Base-by-base conservation (phyloP, 768 basidiomycete genomes). In the Holtermanniella nyarrowii region DNA sequence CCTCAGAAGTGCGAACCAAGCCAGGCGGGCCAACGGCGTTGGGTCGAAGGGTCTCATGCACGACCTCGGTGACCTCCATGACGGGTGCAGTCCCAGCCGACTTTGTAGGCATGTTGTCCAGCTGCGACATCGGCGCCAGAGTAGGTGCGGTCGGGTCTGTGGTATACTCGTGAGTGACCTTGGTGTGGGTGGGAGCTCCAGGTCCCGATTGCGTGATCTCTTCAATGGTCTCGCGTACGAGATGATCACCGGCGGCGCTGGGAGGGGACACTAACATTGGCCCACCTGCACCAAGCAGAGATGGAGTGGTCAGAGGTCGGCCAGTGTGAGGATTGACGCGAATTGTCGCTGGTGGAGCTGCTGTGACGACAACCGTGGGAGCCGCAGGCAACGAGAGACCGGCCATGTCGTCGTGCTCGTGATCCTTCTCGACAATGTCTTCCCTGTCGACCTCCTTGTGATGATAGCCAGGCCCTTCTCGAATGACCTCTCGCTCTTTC, bases 311-410 rank as follows among this genome's bases (percentile, higher is more conserved):
- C 14, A 66, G 45, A 16, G 56, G 56, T 48, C 61, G 63, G 12
- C 65, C 65, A 20, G 65, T 66, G 22, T 58, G 56, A 26, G 62
- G 65, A 37, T 66, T 66, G 48, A 66, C 42, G 43, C 56, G 54
- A 13, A 54, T 50, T 18, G 50, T 26, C 31, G 56, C 27, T 39
- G 48, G 48, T 24, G 48, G 46, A 18, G 47, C 22, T 20, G 23
- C 26, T 24, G 53, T 54, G 42, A 39, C 31, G 39, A 43, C 40
- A 14, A 48, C 39, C 23, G 31, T 44, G 12, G 44, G 39, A 37
- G 49, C 46, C 42, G 48, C 48, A 20, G 46, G 48, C 20, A 55
- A 44, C 37, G 31, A 47, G 20, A 40, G 49, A 46, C 44, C 48
- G n/a, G 48, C 39, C 47, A 20, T 16, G 31, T 37, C 31, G 16